A percentile compares a stretch with the other conserved stretches of the same genome.
These are phyloP conservation scores for Aspergillus pseudonomiae DNA, from an alignment of 2,329 filamentous ascomycete species.

Conservation along the genomic window DNA sequence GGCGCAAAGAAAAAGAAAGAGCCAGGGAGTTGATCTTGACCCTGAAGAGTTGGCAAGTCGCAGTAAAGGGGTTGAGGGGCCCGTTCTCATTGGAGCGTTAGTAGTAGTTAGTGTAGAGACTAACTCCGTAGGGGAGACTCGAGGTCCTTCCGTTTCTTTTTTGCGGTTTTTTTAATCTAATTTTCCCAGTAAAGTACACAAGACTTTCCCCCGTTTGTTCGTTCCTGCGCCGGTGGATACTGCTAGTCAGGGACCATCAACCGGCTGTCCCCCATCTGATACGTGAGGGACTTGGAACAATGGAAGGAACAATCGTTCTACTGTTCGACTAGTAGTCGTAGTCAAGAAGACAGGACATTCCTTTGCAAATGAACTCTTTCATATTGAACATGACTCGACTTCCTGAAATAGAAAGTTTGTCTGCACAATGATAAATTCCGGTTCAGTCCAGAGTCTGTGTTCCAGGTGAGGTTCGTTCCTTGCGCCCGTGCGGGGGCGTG, in stretches of 20 bases:
- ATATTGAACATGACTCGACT: not conserved
- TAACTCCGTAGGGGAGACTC: not conserved
- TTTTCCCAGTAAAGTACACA: not conserved
- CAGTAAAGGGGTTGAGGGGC: slow-evolving; percentile 19
- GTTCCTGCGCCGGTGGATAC: slow-evolving; percentile 21
- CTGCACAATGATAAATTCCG: not conserved
- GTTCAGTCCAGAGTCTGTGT: not conserved
- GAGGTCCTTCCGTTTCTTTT: not conserved
- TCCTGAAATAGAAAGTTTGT: not conserved
- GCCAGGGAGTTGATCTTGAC: slow-evolving; percentile 26
- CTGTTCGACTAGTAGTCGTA: not conserved
- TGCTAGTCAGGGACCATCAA: slow-evolving; percentile 20
- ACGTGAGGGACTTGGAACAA: not conserved
- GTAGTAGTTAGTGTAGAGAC: slow-evolving; percentile 1
- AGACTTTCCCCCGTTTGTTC: slow-evolving; percentile 14
- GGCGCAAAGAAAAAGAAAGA: slow-evolving; percentile 5
- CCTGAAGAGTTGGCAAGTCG: slow-evolving; percentile 13
- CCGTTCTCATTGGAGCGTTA: not conserved
- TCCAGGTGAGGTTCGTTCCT: slow-evolving; percentile 2
- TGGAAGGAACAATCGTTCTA: not conserved
- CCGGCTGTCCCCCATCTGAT: not conserved
- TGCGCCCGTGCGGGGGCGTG: slow-evolving; percentile 17
- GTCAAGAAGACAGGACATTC: not conserved
- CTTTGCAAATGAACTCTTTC: not conserved
- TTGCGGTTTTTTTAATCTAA: slow-evolving; percentile 6